These are phyloP conservation scores for Xylaria sp. DNA, from an alignment of 2,329 filamentous ascomycete species.

Conservation along the genomic window DNA sequence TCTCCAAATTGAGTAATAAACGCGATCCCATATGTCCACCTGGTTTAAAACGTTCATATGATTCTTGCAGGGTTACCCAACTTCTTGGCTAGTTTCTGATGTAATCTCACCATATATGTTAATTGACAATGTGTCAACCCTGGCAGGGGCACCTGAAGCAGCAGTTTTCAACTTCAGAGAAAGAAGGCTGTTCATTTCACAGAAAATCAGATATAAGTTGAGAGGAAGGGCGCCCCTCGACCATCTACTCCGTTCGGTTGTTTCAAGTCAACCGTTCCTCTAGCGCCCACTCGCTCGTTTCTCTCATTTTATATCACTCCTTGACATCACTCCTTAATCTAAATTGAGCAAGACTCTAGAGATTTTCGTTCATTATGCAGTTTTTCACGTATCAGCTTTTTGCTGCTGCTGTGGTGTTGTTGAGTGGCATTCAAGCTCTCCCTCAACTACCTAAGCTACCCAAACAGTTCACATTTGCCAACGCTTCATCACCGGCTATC, in stretches of 20 bases:
- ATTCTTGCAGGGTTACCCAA: background rate
- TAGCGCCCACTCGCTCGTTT: conserved; percentile 28
- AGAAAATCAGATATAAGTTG: background rate
- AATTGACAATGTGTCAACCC: background rate
- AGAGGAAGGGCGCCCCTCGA: conserved; percentile 7
- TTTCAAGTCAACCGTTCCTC: conserved; percentile 23
- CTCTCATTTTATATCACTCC: conserved; percentile 24
- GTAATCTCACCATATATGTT: background rate
- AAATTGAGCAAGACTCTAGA: conserved; percentile 3
- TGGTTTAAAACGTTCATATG: background rate
- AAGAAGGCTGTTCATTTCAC: background rate
- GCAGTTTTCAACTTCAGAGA: background rate
- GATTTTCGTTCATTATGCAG: conserved; percentile 33
- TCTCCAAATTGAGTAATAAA: conserved; percentile 1
- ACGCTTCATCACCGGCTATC: background rate
- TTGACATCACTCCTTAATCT: conserved; percentile 17
- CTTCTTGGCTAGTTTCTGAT: background rate
- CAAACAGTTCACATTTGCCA: conserved; percentile 9
- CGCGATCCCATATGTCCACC: background rate
- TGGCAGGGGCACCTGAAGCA: background rate
- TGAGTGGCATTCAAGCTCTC: conserved; percentile 19
- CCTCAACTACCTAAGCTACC: conserved; percentile 9
- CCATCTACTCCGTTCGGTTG: background rate
- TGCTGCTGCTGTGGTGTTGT: conserved; percentile 26
- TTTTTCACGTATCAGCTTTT: conserved; percentile 28